Evolutionary conservation across 2,329 filamentous ascomycete genomes (phyloP).

Genomic region (Ceratocystis cubensis): DNA sequence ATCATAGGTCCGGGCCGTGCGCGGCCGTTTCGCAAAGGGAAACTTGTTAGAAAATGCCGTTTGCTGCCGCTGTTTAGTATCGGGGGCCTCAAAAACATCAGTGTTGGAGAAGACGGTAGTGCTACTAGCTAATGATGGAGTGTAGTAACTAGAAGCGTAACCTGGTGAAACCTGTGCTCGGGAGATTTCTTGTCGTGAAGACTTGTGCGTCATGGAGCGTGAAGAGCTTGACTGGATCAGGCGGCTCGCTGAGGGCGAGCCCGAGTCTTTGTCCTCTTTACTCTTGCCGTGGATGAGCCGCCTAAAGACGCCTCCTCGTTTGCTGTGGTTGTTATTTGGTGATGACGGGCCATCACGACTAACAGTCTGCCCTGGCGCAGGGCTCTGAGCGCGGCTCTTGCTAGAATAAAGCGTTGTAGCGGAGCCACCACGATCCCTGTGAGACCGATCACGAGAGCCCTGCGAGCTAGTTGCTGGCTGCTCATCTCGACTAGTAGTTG

Average conservation of each 20-base stretch:
- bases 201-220: conserved; percentile 34
- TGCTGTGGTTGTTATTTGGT: conserved; percentile 26
- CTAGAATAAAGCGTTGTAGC: conserved; percentile 34
- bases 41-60: conserved; percentile 48
- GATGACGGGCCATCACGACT: conserved; percentile 36
- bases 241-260: conserved; percentile 25
- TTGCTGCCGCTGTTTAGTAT: conserved; percentile 17
- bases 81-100: conserved; percentile 21
- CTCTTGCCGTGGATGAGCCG: conserved; percentile 18
- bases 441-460: conserved; percentile 21
- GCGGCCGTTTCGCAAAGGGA: conserved; percentile 46
- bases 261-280: conserved; percentile 16
- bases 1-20: conserved; percentile 36
- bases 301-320: conserved; percentile 26
- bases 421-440: conserved; percentile 42
- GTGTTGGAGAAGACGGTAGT: conserved; percentile 16
- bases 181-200: conserved; percentile 34
- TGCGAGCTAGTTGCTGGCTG: background rate
- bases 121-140: conserved; percentile 5
- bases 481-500: conserved; percentile 65
- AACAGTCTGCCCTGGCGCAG: conserved; percentile 57
- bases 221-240: conserved; percentile 14
- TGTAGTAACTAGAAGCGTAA: conserved; percentile 15
- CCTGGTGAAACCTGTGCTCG: conserved; percentile 29
- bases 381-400: conserved; percentile 59